Base-by-base conservation (phyloP, 2,329 filamentous ascomycete genomes). In the Onygena corvina region DNA sequence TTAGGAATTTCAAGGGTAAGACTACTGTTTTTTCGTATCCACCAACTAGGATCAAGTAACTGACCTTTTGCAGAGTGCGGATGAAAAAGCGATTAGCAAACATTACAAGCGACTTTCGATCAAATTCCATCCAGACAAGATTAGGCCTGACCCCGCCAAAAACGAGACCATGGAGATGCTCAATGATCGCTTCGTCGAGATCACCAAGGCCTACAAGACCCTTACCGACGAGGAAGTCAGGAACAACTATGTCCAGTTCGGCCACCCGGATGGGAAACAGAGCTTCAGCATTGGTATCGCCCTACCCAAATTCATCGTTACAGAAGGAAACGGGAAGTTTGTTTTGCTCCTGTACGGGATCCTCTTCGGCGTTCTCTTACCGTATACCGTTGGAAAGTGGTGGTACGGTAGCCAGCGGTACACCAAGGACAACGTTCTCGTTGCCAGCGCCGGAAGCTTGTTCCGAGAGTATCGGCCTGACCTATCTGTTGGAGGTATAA, bases 251-350 rank as follows among this genome's bases (percentile, higher is more conserved):
- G 81, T 94, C 48, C 85, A 94, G 66, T 98, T 84, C 61, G 92
- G 92, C 50, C 88, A 98, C 66, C 92, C 92, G 4, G 92, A 98
- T 64, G 92, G 92, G 63, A 96, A 95, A 76, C 92, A 98, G 71
- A 90, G 88, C 65, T 92, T 89, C 69, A 95, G 88, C 70, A 96
- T 98, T 62, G 90, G 92, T 56, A 98, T 98, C 57, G 92, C 90
- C 40, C 76, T 98, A 40, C 92, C 92, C 40, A 84, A 92, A 65
- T 86, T 92, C 68, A 88, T 98, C 59, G 77, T 98, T 49, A 84
- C 86, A 11, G 87, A 95, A 57, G 90, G 89, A 49, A 93, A 92
- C 65, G 90, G 89, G 57, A 96, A 95, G 72, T 96, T 93, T 62
- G 84, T 98, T 48, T 74, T 98, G 53, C 73, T 95, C 50, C 76